These are phyloP conservation scores for Amoebophrya sp. DNA, from an alignment of 169 alveolate genomes.

Conservation along the genomic window DNA sequence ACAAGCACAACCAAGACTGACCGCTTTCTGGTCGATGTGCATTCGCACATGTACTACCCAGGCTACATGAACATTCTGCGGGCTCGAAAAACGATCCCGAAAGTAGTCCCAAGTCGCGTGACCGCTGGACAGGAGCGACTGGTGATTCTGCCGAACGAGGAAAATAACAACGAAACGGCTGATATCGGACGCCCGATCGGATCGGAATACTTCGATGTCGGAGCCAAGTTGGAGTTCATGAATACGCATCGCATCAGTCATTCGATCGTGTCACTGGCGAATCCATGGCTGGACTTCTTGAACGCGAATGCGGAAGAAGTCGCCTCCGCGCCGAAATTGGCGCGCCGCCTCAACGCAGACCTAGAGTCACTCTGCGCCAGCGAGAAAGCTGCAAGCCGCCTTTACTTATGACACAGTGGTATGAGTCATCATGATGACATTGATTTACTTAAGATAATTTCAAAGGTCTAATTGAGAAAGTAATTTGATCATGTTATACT, in stretches of 20 bases:
- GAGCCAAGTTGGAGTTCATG: neutral
- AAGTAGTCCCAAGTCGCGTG: neutral
- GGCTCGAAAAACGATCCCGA: neutral
- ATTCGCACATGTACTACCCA: slow-evolving; percentile 12
- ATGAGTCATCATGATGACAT: no score
- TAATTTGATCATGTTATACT: no score
- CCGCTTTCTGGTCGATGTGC: neutral
- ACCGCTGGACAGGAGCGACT: slow-evolving; percentile 10
- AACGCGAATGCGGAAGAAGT: neutral
- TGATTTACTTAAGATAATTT: no score
- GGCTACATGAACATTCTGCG: neutral
- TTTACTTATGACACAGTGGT: no score
- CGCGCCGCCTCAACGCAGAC: neutral
- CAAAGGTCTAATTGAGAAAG: no score
- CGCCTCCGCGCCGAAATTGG: neutral
- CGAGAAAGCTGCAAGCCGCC: neutral
- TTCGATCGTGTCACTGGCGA: neutral
- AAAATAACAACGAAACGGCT: neutral
- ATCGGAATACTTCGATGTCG: neutral
- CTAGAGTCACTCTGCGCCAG: neutral
- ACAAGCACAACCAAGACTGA: no score
- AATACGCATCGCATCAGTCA: neutral
- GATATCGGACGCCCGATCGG: slow-evolving; percentile 10
- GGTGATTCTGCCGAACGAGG: slow-evolving; percentile 9
- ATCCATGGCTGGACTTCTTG: slow-evolving; percentile 22